Evolutionary conservation across 1,284 basidiomycete genomes (phyloP).

Genomic region (Bjerkandera adusta): DNA sequence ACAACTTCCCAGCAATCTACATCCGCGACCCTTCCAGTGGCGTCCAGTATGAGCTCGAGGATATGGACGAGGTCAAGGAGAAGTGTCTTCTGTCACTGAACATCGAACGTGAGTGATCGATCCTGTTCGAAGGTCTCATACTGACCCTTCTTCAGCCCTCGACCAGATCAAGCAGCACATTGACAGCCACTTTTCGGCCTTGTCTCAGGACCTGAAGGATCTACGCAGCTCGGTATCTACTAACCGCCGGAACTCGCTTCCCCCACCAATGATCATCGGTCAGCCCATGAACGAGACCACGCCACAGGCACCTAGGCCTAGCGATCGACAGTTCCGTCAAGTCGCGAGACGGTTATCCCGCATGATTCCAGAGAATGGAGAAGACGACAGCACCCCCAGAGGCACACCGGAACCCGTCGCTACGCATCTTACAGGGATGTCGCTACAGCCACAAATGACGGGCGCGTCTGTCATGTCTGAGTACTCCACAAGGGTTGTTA

Average conservation of each 20-base stretch:
- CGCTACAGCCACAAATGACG: slow-evolving; percentile 70
- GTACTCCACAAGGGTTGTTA: slow-evolving; percentile 68
- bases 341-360: slow-evolving; percentile 70
- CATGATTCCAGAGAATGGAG: slow-evolving; percentile 36
- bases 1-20: slow-evolving; percentile 96
- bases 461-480: slow-evolving; percentile 72
- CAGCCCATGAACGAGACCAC: slow-evolving; percentile 62
- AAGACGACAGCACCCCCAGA: slow-evolving; percentile 26
- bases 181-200: slow-evolving; percentile 80
- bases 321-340: slow-evolving; percentile 69
- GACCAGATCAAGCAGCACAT: slow-evolving; percentile 99
- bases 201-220: slow-evolving; percentile 94
- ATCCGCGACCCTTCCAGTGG: slow-evolving; percentile 89
- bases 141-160: slow-evolving; percentile 60
- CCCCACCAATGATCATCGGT: slow-evolving; percentile 41
- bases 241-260: slow-evolving; percentile 44
- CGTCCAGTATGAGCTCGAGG: slow-evolving; percentile 94
- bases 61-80: slow-evolving; percentile 90
- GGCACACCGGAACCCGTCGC: slow-evolving; percentile 35
- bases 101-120: slow-evolving; percentile 82
- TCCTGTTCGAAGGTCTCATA: slow-evolving; percentile 5
- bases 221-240: slow-evolving; percentile 66
- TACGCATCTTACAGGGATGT: slow-evolving; percentile 64
- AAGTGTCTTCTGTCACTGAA: slow-evolving; percentile 89
- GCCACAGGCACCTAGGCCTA: slow-evolving; percentile 56